Evolutionary conservation across 2,329 filamentous ascomycete species (phyloP).

Genomic region (Trichoderma breve): DNA sequence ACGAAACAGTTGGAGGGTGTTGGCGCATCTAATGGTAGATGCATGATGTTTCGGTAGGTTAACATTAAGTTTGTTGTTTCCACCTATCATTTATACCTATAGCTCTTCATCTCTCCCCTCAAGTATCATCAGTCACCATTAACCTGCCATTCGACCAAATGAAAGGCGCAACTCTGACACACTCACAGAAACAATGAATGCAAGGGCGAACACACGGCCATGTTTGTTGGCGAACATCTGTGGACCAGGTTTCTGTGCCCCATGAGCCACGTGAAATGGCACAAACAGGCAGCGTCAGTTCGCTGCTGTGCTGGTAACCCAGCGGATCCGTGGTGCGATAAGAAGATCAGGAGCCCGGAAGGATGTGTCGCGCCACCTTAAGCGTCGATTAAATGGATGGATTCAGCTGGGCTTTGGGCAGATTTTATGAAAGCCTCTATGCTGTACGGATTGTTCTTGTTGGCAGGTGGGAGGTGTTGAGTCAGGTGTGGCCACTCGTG

Average conservation of each 20-base stretch:
- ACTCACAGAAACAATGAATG: not conserved
- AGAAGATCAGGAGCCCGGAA: not conserved
- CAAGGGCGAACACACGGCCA: not conserved
- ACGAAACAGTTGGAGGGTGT: not conserved
- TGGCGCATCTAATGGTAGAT: not conserved
- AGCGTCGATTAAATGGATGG: not conserved
- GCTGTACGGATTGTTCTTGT: no score
- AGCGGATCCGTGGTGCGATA: not conserved
- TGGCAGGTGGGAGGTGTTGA: no score
- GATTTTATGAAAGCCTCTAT: no score
- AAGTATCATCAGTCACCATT: not conserved
- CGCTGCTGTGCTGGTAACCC: constrained; percentile 9
- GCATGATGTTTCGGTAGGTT: constrained; percentile 13
- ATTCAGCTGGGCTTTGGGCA: no score
- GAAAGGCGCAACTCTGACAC: not conserved
- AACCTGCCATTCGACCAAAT: not conserved
- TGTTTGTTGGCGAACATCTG: constrained; percentile 2
- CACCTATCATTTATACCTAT: not conserved
- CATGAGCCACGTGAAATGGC: not conserved
- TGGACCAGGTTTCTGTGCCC: not conserved
- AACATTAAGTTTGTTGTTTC: not conserved
- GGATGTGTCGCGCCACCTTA: not conserved
- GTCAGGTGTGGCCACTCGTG: no score
- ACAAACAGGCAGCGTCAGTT: not conserved
- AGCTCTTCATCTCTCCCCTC: not conserved